phyloP scores from a whole-genome alignment of 2,329 filamentous ascomycete species.

The Furcasterigmium furcatum region DNA sequence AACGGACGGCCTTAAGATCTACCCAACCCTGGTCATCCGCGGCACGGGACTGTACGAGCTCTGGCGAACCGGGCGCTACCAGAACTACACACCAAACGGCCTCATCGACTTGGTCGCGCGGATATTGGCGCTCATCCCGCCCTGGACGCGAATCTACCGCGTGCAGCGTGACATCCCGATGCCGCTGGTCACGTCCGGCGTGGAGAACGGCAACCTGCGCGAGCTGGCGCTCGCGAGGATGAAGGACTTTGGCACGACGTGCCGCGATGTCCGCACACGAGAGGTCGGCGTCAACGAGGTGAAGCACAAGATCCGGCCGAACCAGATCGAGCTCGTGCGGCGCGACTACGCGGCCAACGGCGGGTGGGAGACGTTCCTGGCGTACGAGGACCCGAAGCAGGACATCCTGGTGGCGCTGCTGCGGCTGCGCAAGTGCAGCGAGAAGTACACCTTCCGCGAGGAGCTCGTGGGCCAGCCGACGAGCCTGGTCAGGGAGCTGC shows the following conservation, averaged over 20 bases:
- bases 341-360: constrained; percentile 93
- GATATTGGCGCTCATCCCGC: constrained; percentile 91
- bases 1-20: constrained; percentile 96
- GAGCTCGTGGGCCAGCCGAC: constrained; percentile 85
- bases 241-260: constrained; percentile 98
- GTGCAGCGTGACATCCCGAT: constrained; percentile 99
- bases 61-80: constrained; percentile 94
- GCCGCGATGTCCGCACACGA: constrained; percentile 90
- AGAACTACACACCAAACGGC: constrained; percentile 98
- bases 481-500: constrained; percentile 88
- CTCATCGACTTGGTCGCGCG: constrained; percentile 93
- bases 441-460: constrained; percentile 86
- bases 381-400: constrained; percentile 97
- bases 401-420: constrained; percentile 93
- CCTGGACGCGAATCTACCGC: constrained; percentile 97
- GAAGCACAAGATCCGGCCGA: constrained; percentile 96
- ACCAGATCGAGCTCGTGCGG: constrained; percentile 91
- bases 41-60: constrained; percentile 95
- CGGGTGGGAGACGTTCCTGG: constrained; percentile 97
- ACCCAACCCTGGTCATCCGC: constrained; percentile 94
- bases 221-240: constrained; percentile 94
- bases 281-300: constrained; percentile 99
- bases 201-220: constrained; percentile 94
- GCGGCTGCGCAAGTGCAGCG: constrained; percentile 83
- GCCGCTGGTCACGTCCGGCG: constrained; percentile 96